Evolutionary conservation across 129 eudicot genomes (phyloP).

Genomic region (Saposhnikovia divaricata): DNA sequence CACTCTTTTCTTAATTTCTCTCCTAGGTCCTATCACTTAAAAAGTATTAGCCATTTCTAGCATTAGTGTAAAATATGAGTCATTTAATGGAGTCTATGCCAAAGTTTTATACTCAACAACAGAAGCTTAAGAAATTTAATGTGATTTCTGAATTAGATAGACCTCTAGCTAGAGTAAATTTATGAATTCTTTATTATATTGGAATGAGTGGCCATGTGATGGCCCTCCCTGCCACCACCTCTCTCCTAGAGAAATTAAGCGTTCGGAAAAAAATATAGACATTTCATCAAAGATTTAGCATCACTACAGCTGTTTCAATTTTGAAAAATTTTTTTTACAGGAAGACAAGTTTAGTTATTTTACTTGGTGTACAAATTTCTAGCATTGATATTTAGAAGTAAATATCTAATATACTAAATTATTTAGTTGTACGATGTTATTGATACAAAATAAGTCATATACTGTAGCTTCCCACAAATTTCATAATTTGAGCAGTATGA

Average conservation of each 20-base stretch:
- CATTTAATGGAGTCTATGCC: too few species aligned
- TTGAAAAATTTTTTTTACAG: too few species aligned
- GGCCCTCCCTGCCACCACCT: neutral
- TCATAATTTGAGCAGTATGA: slow-evolving; percentile 13
- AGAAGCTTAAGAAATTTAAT: too few species aligned
- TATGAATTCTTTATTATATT: too few species aligned
- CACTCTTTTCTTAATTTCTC: too few species aligned
- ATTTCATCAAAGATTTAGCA: neutral
- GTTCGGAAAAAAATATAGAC: neutral
- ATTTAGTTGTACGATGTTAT: slow-evolving; percentile 7
- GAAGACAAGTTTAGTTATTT: neutral
- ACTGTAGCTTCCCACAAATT: slow-evolving; percentile 1
- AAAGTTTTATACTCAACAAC: too few species aligned
- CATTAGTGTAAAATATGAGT: too few species aligned
- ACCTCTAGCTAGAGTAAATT: neutral
- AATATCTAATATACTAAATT: neutral
- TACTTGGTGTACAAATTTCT: neutral
- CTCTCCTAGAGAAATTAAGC: neutral
- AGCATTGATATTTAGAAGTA: neutral
- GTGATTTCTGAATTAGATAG: neutral
- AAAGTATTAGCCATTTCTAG: too few species aligned
- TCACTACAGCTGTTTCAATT: neutral
- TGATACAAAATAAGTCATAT: neutral
- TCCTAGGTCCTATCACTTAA: too few species aligned
- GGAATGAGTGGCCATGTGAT: neutral